Evolutionary conservation across 2,329 filamentous ascomycete genomes (phyloP).

Genomic region (Colletotrichum horii): DNA sequence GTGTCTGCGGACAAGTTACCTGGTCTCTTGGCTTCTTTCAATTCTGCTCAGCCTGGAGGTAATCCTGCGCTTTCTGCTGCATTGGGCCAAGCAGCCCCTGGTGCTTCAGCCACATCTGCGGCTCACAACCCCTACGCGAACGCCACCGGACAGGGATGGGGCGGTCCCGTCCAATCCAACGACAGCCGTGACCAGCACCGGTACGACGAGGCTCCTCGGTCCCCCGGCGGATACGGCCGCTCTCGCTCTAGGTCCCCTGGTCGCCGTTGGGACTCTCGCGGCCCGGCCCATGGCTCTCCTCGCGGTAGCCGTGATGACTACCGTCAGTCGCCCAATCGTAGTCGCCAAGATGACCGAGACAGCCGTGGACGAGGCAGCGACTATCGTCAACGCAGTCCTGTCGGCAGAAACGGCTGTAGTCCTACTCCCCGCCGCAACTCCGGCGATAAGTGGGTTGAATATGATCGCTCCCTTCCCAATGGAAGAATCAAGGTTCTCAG

Average conservation of each 20-base stretch:
- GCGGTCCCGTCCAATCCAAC: constrained; percentile 34
- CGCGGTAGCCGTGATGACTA: constrained; percentile 69
- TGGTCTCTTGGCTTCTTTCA: constrained; percentile 59
- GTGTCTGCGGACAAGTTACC: constrained; percentile 80
- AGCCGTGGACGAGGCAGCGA: constrained; percentile 62
- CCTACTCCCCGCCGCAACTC: constrained; percentile 52
- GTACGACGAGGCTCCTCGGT: constrained; percentile 65
- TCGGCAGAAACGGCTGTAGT: constrained; percentile 67
- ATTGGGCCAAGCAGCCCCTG: constrained; percentile 39
- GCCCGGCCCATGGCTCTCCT: constrained; percentile 61
- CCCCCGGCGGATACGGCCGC: constrained; percentile 65
- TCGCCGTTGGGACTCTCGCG: constrained; percentile 67
- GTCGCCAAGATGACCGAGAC: constrained; percentile 59
- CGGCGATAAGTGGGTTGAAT: constrained; percentile 75
- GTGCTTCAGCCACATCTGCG: constrained; percentile 42
- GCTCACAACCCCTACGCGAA: background rate
- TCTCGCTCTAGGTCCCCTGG: constrained; percentile 83
- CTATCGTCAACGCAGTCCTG: constrained; percentile 89
- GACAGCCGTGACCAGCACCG: constrained; percentile 61
- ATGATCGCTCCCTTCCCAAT: constrained; percentile 74
- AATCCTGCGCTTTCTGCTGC: constrained; percentile 24
- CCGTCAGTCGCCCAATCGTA: constrained; percentile 69
- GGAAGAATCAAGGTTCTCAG: constrained; percentile 92
- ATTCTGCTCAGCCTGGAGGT: constrained; percentile 35
- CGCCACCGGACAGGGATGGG: constrained; percentile 27